These are phyloP conservation scores for Botrytis porri DNA, from an alignment of 2,329 filamentous ascomycete species.

Conservation along the genomic window DNA sequence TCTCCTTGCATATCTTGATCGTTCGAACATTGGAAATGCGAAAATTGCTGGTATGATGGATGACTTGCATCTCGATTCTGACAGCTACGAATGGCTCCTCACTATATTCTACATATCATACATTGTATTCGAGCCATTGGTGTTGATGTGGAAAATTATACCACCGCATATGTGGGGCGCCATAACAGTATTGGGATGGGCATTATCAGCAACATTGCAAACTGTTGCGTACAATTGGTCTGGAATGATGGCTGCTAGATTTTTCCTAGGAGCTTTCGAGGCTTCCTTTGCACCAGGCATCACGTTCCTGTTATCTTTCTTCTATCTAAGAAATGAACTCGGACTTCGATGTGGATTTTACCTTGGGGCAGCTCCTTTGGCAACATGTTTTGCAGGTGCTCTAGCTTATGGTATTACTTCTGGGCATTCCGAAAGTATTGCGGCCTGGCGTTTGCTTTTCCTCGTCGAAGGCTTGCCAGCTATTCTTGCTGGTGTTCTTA, in stretches of 20 bases:
- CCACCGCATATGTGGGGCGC: conserved; percentile 41
- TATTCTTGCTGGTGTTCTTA: conserved; percentile 51
- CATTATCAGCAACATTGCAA: conserved; percentile 44
- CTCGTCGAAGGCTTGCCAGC: conserved; percentile 64
- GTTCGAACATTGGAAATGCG: conserved; percentile 54
- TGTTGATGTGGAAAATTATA: conserved; percentile 41
- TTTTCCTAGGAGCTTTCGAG: conserved; percentile 43
- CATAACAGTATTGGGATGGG: conserved; percentile 41
- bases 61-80: conserved; percentile 48
- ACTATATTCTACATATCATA: conserved; percentile 43
- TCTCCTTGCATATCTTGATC: conserved; percentile 47
- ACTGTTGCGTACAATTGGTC: conserved; percentile 38
- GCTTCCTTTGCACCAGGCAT: conserved; percentile 39
- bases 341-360: conserved; percentile 70
- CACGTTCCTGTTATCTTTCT: conserved; percentile 47
- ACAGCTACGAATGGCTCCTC: conserved; percentile 42
- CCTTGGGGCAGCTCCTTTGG: conserved; percentile 61
- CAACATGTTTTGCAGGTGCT: conserved; percentile 67
- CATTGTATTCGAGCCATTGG: conserved; percentile 42
- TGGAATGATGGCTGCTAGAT: conserved; percentile 39
- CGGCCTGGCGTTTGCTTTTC: conserved; percentile 62
- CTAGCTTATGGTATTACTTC: conserved; percentile 67
- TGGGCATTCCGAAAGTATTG: conserved; percentile 49
- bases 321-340: conserved; percentile 55
- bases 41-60: conserved; percentile 52